These are phyloP conservation scores for Pulveroboletus frians DNA, from an alignment of 768 basidiomycete species.

Conservation along the genomic window DNA sequence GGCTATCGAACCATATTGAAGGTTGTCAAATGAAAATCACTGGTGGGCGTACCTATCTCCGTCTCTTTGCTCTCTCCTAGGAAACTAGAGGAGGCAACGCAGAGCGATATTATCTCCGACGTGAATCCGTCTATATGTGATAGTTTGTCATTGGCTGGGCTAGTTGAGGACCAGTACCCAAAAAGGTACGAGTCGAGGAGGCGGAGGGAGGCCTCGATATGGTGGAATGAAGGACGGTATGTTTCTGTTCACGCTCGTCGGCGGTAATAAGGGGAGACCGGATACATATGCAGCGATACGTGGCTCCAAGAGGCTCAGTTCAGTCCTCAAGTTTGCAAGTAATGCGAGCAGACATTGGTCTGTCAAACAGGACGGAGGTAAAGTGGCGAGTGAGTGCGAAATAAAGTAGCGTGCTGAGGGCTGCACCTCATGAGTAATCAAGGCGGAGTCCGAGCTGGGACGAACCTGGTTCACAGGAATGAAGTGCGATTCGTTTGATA, in stretches of 20 bases:
- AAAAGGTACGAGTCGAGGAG: conserved; percentile 62
- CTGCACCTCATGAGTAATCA: conserved; percentile 25
- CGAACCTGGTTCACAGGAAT: conserved; percentile 20
- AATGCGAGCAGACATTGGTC: conserved; percentile 28
- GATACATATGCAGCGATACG: conserved; percentile 37
- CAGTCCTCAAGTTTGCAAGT: conserved; percentile 30
- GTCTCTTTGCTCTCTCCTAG: conserved; percentile 18
- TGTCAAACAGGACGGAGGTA: conserved; percentile 43
- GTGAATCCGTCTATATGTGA: conserved; percentile 29
- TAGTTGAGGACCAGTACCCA: conserved; percentile 43
- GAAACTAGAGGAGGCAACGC: conserved; percentile 43
- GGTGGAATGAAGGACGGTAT: conserved; percentile 40
- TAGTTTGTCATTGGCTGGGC: conserved; percentile 12
- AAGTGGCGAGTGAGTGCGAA: conserved; percentile 42
- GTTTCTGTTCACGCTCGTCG: conserved; percentile 8
- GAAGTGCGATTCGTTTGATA: conserved; percentile 32
- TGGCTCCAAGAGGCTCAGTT: conserved; percentile 37
- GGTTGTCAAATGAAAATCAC: neutral
- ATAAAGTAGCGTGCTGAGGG: conserved; percentile 53
- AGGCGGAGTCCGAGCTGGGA: neutral
- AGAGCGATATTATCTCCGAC: conserved; percentile 47
- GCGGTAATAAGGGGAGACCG: conserved; percentile 37
- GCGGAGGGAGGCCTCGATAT: conserved; percentile 50
- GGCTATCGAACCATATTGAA: conserved; percentile 22
- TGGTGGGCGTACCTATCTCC: conserved; percentile 13